Evolutionary conservation across 495 filamentous ascomycete species (phyloP).

Genomic region (Hypoxylon fuscum): DNA sequence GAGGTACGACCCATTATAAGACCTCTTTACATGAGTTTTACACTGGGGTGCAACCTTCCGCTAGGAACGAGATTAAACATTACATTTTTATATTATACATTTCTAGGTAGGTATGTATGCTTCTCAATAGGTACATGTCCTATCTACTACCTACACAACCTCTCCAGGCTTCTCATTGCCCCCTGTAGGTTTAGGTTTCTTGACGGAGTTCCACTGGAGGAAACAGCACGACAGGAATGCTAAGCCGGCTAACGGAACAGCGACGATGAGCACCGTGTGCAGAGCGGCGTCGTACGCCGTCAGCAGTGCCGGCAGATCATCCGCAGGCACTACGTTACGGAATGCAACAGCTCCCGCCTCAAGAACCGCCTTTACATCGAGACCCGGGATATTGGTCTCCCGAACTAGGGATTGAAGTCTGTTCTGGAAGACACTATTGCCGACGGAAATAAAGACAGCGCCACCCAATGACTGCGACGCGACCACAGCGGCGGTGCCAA

Average conservation of each 20-base stretch:
- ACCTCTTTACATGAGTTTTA: no score
- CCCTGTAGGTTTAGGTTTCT: conserved; percentile 33
- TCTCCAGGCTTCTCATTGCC: conserved; percentile 19
- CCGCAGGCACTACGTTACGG: conserved; percentile 41
- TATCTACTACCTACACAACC: background rate
- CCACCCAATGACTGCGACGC: conserved; percentile 67
- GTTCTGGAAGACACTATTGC: conserved; percentile 53
- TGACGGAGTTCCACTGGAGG: conserved; percentile 63
- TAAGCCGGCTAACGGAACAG: conserved; percentile 47
- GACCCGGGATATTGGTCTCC: conserved; percentile 30
- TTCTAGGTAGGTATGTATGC: no score
- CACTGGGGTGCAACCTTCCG: no score
- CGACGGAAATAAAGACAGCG: conserved; percentile 66
- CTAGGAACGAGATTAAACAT: background rate
- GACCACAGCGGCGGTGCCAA: conserved; percentile 64
- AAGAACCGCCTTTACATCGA: conserved; percentile 45
- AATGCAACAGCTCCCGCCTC: conserved; percentile 62
- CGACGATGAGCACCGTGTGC: conserved; percentile 41
- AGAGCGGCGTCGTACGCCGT: conserved; percentile 46
- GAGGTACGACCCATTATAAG: no score
- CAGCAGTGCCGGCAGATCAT: conserved; percentile 42
- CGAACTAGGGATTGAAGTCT: conserved; percentile 18
- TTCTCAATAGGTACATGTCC: background rate
- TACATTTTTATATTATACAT: background rate
- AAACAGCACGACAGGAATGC: conserved; percentile 52